Percentiles rank a stretch among this genome's conserved stretches.
These are phyloP conservation scores for Kurtzmaniella fragi DNA, from an alignment of 805 yeast species.

Conservation along the genomic window DNA sequence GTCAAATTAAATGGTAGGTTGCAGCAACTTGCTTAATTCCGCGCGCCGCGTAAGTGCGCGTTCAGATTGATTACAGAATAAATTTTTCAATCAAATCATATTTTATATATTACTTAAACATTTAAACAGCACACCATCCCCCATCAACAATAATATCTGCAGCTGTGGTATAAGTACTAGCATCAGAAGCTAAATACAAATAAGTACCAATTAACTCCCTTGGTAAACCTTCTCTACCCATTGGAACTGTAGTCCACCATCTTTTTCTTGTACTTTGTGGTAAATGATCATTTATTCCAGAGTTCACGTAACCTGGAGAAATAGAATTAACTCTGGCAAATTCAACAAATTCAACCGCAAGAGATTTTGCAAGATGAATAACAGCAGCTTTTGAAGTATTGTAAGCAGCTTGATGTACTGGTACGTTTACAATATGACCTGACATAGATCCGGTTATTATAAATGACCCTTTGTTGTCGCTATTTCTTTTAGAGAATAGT, in stretches of 20 bases:
- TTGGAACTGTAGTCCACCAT: constrained; percentile 8
- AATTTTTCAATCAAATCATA: no score
- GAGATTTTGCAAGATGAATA: constrained; percentile 3
- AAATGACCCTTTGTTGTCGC: constrained; percentile 10
- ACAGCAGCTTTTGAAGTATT: constrained; percentile 3
- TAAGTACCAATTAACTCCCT: constrained; percentile 17
- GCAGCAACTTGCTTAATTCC: no score
- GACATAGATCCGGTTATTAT: constrained; percentile 20
- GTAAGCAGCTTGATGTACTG: constrained; percentile 12
- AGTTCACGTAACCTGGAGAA: constrained; percentile 4
- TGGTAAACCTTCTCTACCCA: constrained; percentile 18
- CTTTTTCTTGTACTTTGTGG: background rate
- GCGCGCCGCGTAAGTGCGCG: no score
- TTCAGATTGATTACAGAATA: no score
- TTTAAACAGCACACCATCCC: constrained; percentile 16
- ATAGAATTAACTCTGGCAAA: constrained; percentile 7
- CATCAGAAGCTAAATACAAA: constrained; percentile 19
- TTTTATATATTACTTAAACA: constrained; percentile 13
- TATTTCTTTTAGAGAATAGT: constrained; percentile 10
- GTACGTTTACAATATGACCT: constrained; percentile 18
- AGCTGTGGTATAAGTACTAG: constrained; percentile 16
- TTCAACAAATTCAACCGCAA: constrained; percentile 5
- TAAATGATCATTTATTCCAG: constrained; percentile 8
- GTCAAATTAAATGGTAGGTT: no score
- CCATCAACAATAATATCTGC: constrained; percentile 17